Conservation (phyloP, 1,284 basidiomycete species). For the Leccinum solheimii region DNA sequence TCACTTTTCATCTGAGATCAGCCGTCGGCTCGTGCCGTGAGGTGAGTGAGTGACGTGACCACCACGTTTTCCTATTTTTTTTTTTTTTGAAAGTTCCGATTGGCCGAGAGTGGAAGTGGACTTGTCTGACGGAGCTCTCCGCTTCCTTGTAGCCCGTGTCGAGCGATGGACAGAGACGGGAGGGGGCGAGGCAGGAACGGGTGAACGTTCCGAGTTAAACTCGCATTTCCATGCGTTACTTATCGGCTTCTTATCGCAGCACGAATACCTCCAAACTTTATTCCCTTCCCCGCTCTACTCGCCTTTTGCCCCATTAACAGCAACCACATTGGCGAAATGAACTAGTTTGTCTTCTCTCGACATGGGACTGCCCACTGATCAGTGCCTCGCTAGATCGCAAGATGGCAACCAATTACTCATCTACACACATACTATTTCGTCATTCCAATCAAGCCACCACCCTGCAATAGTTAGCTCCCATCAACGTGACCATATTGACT, state of each 20-base stretch:
- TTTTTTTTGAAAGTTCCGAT: constrained; percentile 1
- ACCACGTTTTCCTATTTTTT: constrained; percentile 29
- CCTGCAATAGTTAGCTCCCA: background rate
- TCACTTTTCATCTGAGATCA: constrained; percentile 34
- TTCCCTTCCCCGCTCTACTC: constrained; percentile 27
- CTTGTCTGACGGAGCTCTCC: background rate
- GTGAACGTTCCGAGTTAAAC: background rate
- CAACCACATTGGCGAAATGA: constrained; percentile 29
- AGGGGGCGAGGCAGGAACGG: constrained; percentile 4
- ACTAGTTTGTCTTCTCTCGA: constrained; percentile 18
- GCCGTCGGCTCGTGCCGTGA: constrained; percentile 17
- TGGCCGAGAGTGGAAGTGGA: background rate
- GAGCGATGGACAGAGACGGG: background rate
- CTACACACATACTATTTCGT: constrained; percentile 1
- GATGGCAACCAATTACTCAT: constrained; percentile 30
- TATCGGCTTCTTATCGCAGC: constrained; percentile 27
- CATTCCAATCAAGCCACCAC: background rate
- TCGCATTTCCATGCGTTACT: constrained; percentile 10
- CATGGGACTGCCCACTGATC: constrained; percentile 18
- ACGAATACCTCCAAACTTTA: constrained; percentile 20
- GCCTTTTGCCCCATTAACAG: constrained; percentile 14
- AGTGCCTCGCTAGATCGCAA: constrained; percentile 9
- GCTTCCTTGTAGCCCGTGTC: background rate
- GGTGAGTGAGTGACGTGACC: constrained; percentile 24
- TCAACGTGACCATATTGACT: background rate